Conservation (phyloP, 306 rosid genomes). For the Cotoneaster glaucophyllus region DNA sequence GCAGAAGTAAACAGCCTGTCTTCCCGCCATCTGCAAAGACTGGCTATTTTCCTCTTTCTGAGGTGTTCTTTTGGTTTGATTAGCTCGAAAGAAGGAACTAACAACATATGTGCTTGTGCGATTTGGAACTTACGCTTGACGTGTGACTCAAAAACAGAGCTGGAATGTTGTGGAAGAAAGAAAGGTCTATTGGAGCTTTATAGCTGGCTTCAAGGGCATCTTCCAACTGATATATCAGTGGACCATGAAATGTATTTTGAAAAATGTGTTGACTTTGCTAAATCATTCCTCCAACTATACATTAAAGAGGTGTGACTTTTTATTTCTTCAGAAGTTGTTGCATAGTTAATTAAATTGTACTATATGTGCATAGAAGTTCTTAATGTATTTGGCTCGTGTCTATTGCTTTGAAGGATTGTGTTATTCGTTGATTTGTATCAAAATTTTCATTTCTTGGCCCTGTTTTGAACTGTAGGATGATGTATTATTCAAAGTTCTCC, state of each 20-base stretch:
- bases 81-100: conserved; percentile 25
- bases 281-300: conserved; percentile 69
- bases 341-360: not conserved
- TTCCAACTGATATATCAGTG: conserved; percentile 39
- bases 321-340: not conserved
- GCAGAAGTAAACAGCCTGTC: conserved; percentile 32
- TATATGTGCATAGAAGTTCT: not conserved
- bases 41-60: conserved; percentile 60
- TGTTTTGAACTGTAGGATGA: conserved; percentile 64
- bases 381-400: not conserved
- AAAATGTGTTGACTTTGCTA: conserved; percentile 55
- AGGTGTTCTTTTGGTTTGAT: conserved; percentile 55
- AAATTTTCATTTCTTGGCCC: not conserved
- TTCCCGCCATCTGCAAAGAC: conserved; percentile 67
- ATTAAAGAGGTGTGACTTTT: conserved; percentile 59
- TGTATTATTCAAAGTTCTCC: conserved; percentile 71
- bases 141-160: conserved; percentile 23
- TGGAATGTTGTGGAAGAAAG: conserved; percentile 34
- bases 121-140: conserved; percentile 29
- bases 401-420: no score
- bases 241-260: conserved; percentile 38
- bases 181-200: conserved; percentile 54
- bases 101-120: conserved; percentile 26
- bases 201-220: conserved; percentile 69
- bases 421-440: not conserved